Evolutionary conservation across 257 asterid genomes (phyloP).

Genomic region (Scutellaria minor): DNA sequence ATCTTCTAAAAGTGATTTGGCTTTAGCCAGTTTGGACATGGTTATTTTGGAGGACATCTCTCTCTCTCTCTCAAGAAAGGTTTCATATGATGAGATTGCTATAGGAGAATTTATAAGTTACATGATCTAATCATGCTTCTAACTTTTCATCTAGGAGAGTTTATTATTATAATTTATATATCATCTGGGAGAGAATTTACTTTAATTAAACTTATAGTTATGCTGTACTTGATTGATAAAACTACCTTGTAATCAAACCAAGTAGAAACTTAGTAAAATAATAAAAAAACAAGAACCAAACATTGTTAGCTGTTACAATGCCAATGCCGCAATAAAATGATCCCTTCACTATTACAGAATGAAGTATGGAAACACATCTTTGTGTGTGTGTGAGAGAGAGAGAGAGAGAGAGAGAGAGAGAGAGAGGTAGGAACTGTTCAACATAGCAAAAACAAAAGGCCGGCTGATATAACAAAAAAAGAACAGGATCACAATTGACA

Average conservation of each 20-base stretch:
- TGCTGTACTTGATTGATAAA: neutral
- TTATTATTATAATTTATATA: neutral
- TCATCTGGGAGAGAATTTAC: neutral
- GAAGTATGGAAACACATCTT: neutral
- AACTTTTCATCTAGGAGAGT: too few relatives aligned
- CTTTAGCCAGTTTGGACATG: neutral
- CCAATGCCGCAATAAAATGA: too few relatives aligned
- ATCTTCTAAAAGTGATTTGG: slow-evolving; percentile 14
- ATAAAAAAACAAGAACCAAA: slow-evolving; percentile 19
- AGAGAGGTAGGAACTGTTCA: slow-evolving; percentile 31
- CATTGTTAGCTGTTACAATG: too few relatives aligned
- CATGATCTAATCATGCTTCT: too few relatives aligned
- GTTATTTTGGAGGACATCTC: neutral
- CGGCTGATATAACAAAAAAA: slow-evolving; percentile 43
- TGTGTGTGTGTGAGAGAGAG: neutral
- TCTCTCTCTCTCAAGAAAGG: neutral
- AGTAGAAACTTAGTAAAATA: neutral
- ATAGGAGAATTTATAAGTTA: too few relatives aligned
- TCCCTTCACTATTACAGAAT: too few relatives aligned
- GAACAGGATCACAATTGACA: slow-evolving; percentile 31
- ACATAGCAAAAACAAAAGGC: slow-evolving; percentile 41
- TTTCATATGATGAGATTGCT: too few relatives aligned
- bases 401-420: too few relatives aligned
- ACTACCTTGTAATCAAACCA: slow-evolving; percentile 15
- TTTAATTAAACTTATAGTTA: neutral